phyloP scores from a whole-genome alignment of 202 grass and related monocot species.

The Setaria italica region DNA sequence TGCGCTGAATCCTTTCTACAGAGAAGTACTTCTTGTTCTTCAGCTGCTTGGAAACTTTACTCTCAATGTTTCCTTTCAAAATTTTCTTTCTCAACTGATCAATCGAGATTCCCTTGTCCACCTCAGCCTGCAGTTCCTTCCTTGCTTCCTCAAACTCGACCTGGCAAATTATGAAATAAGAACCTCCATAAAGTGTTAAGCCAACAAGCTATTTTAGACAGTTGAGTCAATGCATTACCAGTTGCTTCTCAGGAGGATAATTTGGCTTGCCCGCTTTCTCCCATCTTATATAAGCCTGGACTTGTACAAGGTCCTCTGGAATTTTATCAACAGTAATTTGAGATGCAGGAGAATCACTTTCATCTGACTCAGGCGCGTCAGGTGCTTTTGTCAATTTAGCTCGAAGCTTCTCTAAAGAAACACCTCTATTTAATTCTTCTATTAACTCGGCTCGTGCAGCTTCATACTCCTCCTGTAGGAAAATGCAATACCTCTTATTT shows the following conservation, averaged over 20 bases:
- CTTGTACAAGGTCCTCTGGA: constrained; percentile 82
- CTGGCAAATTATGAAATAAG: constrained; percentile 57
- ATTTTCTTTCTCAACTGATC: constrained; percentile 78
- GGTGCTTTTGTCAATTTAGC: constrained; percentile 79
- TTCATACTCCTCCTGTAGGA: constrained; percentile 88
- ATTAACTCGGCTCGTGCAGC: constrained; percentile 82
- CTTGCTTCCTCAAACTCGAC: constrained; percentile 86
- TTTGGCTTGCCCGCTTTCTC: constrained; percentile 96
- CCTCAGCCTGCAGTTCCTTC: constrained; percentile 78
- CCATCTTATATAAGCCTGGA: constrained; percentile 91
- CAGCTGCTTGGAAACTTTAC: constrained; percentile 84
- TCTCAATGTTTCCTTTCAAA: constrained; percentile 72
- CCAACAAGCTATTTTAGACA: constrained; percentile 27
- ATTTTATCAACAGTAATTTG: constrained; percentile 45
- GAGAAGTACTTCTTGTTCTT: constrained; percentile 82
- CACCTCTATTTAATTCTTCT: constrained; percentile 80
- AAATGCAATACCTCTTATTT: constrained; percentile 6
- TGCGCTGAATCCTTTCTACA: constrained; percentile 84
- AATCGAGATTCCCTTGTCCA: constrained; percentile 73
- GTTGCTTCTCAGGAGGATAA: constrained; percentile 83
- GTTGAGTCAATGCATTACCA: constrained; percentile 56
- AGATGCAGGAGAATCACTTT: constrained; percentile 45
- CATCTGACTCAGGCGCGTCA: constrained; percentile 57
- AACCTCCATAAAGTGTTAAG: constrained; percentile 17
- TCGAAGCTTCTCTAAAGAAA: constrained; percentile 75